phyloP scores from a whole-genome alignment of 345 rosid genomes.

The Camelina hispida region DNA sequence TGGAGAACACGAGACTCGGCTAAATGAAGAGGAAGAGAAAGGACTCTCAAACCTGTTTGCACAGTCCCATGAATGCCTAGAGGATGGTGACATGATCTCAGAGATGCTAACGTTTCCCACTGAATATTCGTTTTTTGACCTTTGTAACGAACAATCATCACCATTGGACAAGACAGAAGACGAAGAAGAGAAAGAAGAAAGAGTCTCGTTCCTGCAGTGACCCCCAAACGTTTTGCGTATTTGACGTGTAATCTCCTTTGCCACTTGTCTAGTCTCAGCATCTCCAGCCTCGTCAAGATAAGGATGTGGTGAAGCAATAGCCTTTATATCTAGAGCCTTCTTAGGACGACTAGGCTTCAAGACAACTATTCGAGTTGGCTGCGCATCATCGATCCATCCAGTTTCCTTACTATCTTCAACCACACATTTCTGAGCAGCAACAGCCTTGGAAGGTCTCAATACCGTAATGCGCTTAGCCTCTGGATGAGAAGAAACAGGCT shows the following conservation, averaged over 20 bases:
- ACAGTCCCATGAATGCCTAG: constrained; percentile 93
- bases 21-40: constrained; percentile 66
- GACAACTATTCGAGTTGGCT: constrained; percentile 86
- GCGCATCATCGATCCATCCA: constrained; percentile 53
- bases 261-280: constrained; percentile 68
- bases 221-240: constrained; percentile 59
- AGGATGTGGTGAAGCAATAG: constrained; percentile 51
- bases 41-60: constrained; percentile 72
- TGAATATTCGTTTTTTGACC: constrained; percentile 59
- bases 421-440: constrained; percentile 53
- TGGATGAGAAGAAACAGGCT: constrained; percentile 56
- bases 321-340: constrained; percentile 60
- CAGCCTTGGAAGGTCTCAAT: constrained; percentile 75
- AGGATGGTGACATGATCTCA: constrained; percentile 74
- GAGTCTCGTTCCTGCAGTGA: constrained; percentile 67
- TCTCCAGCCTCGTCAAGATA: constrained; percentile 58
- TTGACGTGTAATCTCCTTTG: constrained; percentile 60
- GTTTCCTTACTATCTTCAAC: constrained; percentile 50
- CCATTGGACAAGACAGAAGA: constrained; percentile 87
- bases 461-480: constrained; percentile 85
- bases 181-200: constrained; percentile 41
- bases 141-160: constrained; percentile 80
- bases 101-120: constrained; percentile 73
- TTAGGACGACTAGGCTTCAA: constrained; percentile 84
- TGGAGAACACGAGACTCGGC: constrained; percentile 78